Base-by-base conservation (phyloP, 495 filamentous ascomycete species). In the Penicillium roqueforti region DNA sequence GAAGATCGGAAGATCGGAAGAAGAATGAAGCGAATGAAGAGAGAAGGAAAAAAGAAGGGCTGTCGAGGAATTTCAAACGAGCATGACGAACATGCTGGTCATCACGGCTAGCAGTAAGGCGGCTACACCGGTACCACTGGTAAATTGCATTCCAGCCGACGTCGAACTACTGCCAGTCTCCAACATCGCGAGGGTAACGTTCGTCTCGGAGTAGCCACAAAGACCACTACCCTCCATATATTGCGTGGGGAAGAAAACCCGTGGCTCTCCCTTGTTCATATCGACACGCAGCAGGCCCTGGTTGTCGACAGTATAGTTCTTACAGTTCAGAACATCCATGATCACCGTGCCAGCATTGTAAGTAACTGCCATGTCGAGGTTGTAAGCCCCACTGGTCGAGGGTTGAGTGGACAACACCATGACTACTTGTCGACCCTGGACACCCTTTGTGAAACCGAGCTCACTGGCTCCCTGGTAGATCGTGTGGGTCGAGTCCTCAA, bases 361-460 rank as follows among this genome's bases (percentile, higher is more conserved):
- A 50, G 53, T 75, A 58, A 60, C 59, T 4, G 58, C 50, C 16
- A 88, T 60, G 2, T 57, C 72, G 26, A 84, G 61, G 1, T 64
- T 68, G 53, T 79, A 79, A 3, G 63, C 57, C 18, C 60, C 61
- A 8, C 77, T 75, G 3, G 63, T 61, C 0, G 64, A 57, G 0
- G 85, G 85, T 29, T 76, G 67, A 47, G 84, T 87, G 3, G 80
- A 80, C 29, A 83, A 72, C 8, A 88, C 73, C 29, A 78, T 78
- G 45, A 89, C 67, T 26, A 85, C 67, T 57, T 84, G 80, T 4
- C 64, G 67, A 3, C 76, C 77, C 14, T 77, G 68, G 38, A 55
- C 59, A 19, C 87, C 86, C 69, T 90, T 90, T 13, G 80, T 74
- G 65, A 87, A 77, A 7, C 73, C 85, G 31, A 90, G 68, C 8